Evolutionary conservation across 1,284 basidiomycete species (phyloP).

Genomic region (Cutaneotrichosporon cavernicola): DNA sequence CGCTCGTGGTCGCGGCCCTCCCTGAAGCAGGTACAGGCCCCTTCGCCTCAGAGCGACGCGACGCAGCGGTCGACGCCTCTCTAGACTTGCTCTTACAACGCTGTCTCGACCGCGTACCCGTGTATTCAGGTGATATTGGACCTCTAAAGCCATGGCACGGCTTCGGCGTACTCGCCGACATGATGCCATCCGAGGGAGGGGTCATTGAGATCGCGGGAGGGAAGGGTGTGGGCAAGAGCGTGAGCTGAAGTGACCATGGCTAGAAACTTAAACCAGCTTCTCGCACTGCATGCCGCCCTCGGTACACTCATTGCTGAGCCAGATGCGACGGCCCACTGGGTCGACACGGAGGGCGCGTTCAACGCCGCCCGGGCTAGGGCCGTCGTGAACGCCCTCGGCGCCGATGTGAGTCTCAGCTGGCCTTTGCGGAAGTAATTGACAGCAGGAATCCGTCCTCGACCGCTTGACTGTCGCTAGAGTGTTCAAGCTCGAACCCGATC

Average conservation of each 20-base stretch:
- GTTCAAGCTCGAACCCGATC: conserved; percentile 42
- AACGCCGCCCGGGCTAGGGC: conserved; percentile 36
- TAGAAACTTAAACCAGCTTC: conserved; percentile 30
- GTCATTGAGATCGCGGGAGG: conserved; percentile 45
- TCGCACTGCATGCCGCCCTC: conserved; percentile 44
- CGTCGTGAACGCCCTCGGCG: conserved; percentile 26
- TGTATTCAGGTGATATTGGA: conserved; percentile 4
- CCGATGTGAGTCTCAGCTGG: conserved; percentile 32
- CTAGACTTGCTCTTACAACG: conserved; percentile 33
- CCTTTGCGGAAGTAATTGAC: background rate
- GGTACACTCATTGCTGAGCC: conserved; percentile 30
- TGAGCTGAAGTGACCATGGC: conserved; percentile 23
- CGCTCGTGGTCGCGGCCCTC: conserved; percentile 16
- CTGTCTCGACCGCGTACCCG: conserved; percentile 19
- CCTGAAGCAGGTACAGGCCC: background rate
- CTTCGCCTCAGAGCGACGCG: background rate
- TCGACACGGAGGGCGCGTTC: conserved; percentile 50
- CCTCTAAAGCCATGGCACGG: conserved; percentile 32
- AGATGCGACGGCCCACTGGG: conserved; percentile 39
- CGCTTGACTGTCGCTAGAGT: conserved; percentile 38
- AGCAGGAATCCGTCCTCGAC: conserved; percentile 28
- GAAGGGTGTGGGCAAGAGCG: conserved; percentile 44
- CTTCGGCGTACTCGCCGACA: conserved; percentile 30
- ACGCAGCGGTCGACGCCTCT: conserved; percentile 5
- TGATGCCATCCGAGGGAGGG: conserved; percentile 25